Percentiles rank a stretch among this genome's conserved stretches.
These are phyloP conservation scores for Chimonanthus salicifolius DNA, from an alignment of 164 flowering plant species.

Conservation along the genomic window DNA sequence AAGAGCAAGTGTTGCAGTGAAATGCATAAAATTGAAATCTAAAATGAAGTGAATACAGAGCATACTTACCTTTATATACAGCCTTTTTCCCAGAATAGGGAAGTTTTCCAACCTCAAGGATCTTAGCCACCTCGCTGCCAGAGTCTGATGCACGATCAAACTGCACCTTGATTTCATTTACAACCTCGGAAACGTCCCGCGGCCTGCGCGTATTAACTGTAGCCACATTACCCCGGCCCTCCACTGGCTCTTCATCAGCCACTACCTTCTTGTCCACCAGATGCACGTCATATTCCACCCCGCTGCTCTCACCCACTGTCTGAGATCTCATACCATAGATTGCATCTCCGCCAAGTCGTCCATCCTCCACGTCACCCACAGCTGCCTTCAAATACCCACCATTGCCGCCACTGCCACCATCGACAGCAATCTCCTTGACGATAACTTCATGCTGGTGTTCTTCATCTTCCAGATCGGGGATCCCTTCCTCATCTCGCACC, in stretches of 20 bases:
- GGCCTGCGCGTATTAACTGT: slow-evolving; percentile 18
- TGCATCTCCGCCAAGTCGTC: slow-evolving; percentile 16
- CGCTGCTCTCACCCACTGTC: background rate
- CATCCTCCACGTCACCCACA: slow-evolving; percentile 4
- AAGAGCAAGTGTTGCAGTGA: background rate
- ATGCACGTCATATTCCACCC: slow-evolving; percentile 64
- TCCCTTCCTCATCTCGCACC: slow-evolving; percentile 92
- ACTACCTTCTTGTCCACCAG: slow-evolving; percentile 74
- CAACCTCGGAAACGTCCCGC: slow-evolving; percentile 41
- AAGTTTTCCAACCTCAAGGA: slow-evolving; percentile 81
- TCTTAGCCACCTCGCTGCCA: slow-evolving; percentile 62
- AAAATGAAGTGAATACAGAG: background rate
- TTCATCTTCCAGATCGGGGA: slow-evolving; percentile 94
- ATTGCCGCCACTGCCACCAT: slow-evolving; percentile 13
- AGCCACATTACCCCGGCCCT: slow-evolving; percentile 15
- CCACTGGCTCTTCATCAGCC: slow-evolving; percentile 28
- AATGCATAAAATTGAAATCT: too few species aligned
- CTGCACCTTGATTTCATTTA: slow-evolving; percentile 60
- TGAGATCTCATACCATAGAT: background rate
- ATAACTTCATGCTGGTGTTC: slow-evolving; percentile 49
- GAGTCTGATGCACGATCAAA: slow-evolving; percentile 75
- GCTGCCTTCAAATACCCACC: slow-evolving; percentile 11
- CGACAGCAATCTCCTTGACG: slow-evolving; percentile 59
- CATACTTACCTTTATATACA: slow-evolving; percentile 44
- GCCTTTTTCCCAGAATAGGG: slow-evolving; percentile 60